A percentile compares a stretch with the other conserved stretches of the same genome.
Evolutionary conservation across 2,329 filamentous ascomycete genomes (phyloP).

Genomic region (Sphaerulina vaccinii): DNA sequence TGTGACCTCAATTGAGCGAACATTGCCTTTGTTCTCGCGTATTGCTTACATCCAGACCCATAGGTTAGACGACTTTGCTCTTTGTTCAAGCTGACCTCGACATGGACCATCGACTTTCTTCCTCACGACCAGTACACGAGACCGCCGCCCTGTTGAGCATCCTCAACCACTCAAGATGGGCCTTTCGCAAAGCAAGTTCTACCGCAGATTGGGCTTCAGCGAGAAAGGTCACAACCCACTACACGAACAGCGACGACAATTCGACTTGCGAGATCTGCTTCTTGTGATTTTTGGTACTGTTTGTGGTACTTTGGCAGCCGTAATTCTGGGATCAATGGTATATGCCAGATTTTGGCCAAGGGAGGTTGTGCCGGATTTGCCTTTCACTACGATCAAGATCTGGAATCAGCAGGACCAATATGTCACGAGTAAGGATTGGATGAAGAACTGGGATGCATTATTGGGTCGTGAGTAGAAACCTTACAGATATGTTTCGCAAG

Average conservation of each 20-base stretch:
- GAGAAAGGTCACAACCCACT: constrained; percentile 1
- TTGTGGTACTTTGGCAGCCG: neutral
- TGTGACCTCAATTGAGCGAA: too few species aligned
- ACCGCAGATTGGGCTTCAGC: constrained; percentile 5
- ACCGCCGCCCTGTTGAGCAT: too few species aligned
- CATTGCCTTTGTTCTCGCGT: too few species aligned
- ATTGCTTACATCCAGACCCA: too few species aligned
- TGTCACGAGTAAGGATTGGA: neutral
- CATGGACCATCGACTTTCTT: too few species aligned
- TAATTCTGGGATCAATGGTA: neutral
- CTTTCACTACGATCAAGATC: constrained; percentile 4
- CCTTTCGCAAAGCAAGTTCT: constrained; percentile 1
- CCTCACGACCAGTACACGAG: too few species aligned
- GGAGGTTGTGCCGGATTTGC: constrained; percentile 1
- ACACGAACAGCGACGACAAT: neutral
- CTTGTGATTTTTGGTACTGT: neutral
- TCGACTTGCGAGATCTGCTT: constrained; percentile 3
- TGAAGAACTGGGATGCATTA: constrained; percentile 4
- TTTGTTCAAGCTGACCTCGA: too few species aligned
- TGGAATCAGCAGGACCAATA: constrained; percentile 10
- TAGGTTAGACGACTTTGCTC: too few species aligned
- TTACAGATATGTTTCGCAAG: too few species aligned
- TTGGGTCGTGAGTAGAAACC: too few species aligned
- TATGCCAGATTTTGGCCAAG: neutral
- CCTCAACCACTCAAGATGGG: too few species aligned